phyloP scores from a whole-genome alignment of 2,329 filamentous ascomycete species.

The Neofusicoccum sp. region DNA sequence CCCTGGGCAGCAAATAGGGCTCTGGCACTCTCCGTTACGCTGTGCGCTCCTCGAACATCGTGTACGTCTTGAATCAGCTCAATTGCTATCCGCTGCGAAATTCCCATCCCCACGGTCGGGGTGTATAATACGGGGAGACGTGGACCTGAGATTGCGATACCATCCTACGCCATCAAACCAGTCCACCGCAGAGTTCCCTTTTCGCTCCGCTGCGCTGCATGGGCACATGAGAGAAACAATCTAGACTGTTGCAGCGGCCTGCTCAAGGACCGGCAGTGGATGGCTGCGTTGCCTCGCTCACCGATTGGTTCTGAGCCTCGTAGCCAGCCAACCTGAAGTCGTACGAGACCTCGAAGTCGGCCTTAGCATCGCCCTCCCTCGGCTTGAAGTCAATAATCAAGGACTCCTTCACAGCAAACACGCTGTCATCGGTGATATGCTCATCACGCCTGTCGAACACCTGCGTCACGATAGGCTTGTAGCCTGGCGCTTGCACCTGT shows the following conservation, averaged over 20 bases:
- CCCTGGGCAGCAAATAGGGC: too few species aligned
- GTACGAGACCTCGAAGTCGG: slow-evolving; percentile 54
- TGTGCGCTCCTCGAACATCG: too few species aligned
- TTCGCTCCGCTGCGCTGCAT: too few species aligned
- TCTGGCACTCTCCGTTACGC: too few species aligned
- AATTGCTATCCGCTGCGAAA: neutral
- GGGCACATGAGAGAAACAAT: neutral
- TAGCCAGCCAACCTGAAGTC: slow-evolving; percentile 46
- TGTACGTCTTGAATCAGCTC: neutral
- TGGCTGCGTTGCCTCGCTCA: slow-evolving; percentile 29
- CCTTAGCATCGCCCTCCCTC: slow-evolving; percentile 51
- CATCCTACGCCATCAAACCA: neutral
- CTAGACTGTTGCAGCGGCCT: neutral
- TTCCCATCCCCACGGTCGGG: neutral
- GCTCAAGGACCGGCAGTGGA: neutral
- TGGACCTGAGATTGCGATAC: neutral
- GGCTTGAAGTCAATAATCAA: slow-evolving; percentile 58
- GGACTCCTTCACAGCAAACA: slow-evolving; percentile 60
- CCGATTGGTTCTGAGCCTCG: slow-evolving; percentile 28
- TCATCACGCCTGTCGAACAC: slow-evolving; percentile 69
- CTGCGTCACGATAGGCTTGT: slow-evolving; percentile 72
- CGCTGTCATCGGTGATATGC: slow-evolving; percentile 59
- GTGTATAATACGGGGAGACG: neutral
- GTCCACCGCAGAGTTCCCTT: neutral
- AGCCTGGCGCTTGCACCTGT: slow-evolving; percentile 56